Percentiles rank a stretch among this genome's conserved stretches.
phyloP scores from a whole-genome alignment of 2,329 filamentous ascomycete genomes.

The Coleophoma cylindrospora region DNA sequence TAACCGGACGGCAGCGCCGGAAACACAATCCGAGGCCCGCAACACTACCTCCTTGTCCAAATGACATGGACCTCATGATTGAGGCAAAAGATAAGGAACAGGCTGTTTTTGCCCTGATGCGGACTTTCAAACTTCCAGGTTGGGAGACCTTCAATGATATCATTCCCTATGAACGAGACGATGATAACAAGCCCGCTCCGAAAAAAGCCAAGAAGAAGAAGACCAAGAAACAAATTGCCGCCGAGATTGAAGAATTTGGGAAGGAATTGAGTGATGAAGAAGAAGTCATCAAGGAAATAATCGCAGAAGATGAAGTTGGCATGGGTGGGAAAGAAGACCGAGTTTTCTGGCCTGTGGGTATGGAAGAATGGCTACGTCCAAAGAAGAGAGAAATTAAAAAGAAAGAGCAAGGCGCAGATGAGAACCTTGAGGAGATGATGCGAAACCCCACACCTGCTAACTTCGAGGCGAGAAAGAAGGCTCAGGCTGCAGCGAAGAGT shows the following conservation, averaged over 20 bases:
- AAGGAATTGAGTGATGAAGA: constrained; percentile 28
- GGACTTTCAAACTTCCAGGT: constrained; percentile 77
- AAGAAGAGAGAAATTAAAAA: constrained; percentile 65
- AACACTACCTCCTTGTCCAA: constrained; percentile 74
- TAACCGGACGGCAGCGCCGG: constrained; percentile 72
- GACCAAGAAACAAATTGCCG: constrained; percentile 30
- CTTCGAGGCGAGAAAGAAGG: constrained; percentile 19
- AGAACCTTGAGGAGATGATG: constrained; percentile 26
- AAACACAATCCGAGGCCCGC: constrained; percentile 81
- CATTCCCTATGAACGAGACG: constrained; percentile 68
- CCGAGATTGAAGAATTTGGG: constrained; percentile 26
- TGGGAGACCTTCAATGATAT: constrained; percentile 73
- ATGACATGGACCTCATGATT: constrained; percentile 95
- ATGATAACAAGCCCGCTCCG: constrained; percentile 60
- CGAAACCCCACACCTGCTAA: constrained; percentile 22
- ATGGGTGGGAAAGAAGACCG: constrained; percentile 82
- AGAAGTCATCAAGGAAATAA: constrained; percentile 30
- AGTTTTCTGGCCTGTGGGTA: constrained; percentile 86
- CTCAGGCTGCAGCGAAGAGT: constrained; percentile 12
- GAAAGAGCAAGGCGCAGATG: constrained; percentile 28
- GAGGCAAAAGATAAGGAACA: constrained; percentile 98
- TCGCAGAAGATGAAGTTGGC: constrained; percentile 59
- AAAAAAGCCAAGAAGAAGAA: constrained; percentile 40
- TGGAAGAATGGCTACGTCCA: constrained; percentile 86
- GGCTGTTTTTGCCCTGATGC: constrained; percentile 91